Evolutionary conservation across 192 early-diverging fungal genomes (phyloP), one percentile per base, ranked within the genome.

Genomic region (Linnemannia exigua): DNA sequence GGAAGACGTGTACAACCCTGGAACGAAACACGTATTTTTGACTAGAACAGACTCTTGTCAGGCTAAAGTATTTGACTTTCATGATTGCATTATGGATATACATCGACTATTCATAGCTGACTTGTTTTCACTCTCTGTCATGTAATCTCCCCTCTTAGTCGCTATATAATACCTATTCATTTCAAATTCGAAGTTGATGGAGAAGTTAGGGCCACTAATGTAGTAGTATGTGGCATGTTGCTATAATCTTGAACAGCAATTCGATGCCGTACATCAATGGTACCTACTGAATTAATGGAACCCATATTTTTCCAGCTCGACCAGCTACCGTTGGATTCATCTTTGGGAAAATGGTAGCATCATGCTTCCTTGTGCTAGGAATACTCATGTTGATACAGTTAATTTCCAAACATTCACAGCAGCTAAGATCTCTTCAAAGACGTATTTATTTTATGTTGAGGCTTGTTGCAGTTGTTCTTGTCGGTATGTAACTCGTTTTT

Each of bases 261-360:
- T 28, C 12, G 28, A 74, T 58, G 72, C 72, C 52, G 72, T 74
- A 58, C 31, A n/a, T 74, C 31, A 74, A 74, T 58, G 72, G 52
- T 48, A 74, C 72, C 72, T 50, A 74, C 25, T 58, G 52, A 50
- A 58, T 74, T 74, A 74, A 74, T 74, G 72, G 72, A 74, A 58
- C 72, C 17, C 50, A 74, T 74, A 74, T 74, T 33, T 44, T 44
- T 44, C 9, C 41, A 71, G 77, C 36, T 71, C 52, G 12, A 47
- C 77, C 48, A 71, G 1, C 16, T 79, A 1, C 69, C 52, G 37
- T 79, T 54, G 77, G 77, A 79, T 79, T 71, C 52, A 16, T 11
- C 22, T 79, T 79, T 72, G 68, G 77, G n/a, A n/a, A 78, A 78
- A 76, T 76, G 75, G 67, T 68, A 50, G 67, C n/a, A 38, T 77